Conservation (phyloP, 176 grass and related monocot genomes). For the Avena atlantica region DNA sequence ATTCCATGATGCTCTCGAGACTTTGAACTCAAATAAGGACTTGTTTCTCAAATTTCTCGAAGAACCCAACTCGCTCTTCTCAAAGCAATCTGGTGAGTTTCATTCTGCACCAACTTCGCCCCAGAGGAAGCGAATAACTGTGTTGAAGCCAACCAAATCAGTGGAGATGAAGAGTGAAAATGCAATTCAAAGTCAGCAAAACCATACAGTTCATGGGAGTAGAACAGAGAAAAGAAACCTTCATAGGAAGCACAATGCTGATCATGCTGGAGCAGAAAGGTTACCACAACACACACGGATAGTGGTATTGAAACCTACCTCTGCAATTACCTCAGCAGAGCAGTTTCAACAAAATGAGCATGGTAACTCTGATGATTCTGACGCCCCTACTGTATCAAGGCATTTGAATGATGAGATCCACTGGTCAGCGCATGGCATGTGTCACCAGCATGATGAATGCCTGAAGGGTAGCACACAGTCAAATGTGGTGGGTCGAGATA, state of each 20-base stretch:
- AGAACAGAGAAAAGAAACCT: slow-evolving; percentile 45
- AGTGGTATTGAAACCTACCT: slow-evolving; percentile 87
- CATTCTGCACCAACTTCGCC: slow-evolving; percentile 56
- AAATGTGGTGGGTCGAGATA: slow-evolving; percentile 61
- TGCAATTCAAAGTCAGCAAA: slow-evolving; percentile 45
- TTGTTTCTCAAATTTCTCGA: slow-evolving; percentile 95
- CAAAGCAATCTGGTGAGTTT: slow-evolving; percentile 40
- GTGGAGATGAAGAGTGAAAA: slow-evolving; percentile 51
- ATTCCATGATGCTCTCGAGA: slow-evolving; percentile 89
- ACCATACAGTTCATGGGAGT: slow-evolving; percentile 28
- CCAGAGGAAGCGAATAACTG: slow-evolving; percentile 80
- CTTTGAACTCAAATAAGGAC: slow-evolving; percentile 92
- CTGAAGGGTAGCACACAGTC: slow-evolving; percentile 64
- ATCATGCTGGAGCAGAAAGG: slow-evolving; percentile 53
- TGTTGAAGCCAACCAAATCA: slow-evolving; percentile 84
- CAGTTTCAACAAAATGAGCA: slow-evolving; percentile 47
- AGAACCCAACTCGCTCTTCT: slow-evolving; percentile 85
- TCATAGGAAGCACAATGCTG: slow-evolving; percentile 39
- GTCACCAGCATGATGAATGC: slow-evolving; percentile 75
- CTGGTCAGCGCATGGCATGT: slow-evolving; percentile 43
- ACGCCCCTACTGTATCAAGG: slow-evolving; percentile 52
- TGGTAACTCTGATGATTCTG: slow-evolving; percentile 50
- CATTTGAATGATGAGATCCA: slow-evolving; percentile 49
- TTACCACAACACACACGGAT: slow-evolving; percentile 73
- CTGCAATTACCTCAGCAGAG: slow-evolving; percentile 37